phyloP scores from a whole-genome alignment of 139 green algal genomes.

The Marvania coccoides region DNA sequence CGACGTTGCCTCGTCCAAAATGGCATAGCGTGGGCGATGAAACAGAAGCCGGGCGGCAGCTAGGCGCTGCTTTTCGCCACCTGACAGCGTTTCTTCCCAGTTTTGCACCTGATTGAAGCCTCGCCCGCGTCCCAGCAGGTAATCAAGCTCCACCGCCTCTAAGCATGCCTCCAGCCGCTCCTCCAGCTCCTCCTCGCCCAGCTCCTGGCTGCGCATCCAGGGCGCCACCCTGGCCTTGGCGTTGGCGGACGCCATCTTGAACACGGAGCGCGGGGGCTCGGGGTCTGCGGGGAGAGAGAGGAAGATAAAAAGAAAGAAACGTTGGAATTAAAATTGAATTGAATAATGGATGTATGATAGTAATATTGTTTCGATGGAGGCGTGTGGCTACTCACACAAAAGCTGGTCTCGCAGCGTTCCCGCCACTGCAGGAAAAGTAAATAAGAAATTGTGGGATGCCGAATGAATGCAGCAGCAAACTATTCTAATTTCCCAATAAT shows the following conservation, averaged over 20 bases:
- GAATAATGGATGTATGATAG: no score
- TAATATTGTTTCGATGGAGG: no score
- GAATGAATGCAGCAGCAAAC: neutral
- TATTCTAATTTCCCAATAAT: neutral
- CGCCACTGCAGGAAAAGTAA: neutral
- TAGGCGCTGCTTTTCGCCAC: slow-evolving; percentile 88
- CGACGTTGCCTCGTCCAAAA: slow-evolving; percentile 88
- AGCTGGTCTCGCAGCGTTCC: slow-evolving; percentile 84
- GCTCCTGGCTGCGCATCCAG: slow-evolving; percentile 1
- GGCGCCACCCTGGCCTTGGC: slow-evolving; percentile 9
- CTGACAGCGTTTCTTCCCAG: slow-evolving; percentile 74
- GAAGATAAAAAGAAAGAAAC: no score
- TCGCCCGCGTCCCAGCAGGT: slow-evolving; percentile 59
- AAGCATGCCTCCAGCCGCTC: slow-evolving; percentile 53
- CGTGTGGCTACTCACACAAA: slow-evolving; percentile 14
- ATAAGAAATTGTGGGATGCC: neutral
- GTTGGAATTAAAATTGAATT: no score
- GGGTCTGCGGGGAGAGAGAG: slow-evolving; percentile 66
- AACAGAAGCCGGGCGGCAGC: slow-evolving; percentile 87
- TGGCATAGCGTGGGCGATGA: slow-evolving; percentile 70
- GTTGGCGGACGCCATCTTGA: slow-evolving; percentile 16
- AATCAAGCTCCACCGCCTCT: slow-evolving; percentile 76
- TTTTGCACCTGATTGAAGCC: slow-evolving; percentile 51
- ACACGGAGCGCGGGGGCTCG: slow-evolving; percentile 57
- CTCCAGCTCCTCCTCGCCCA: slow-evolving; percentile 33